These are phyloP conservation scores for Monosporascus sp. DNA, from an alignment of 2,329 filamentous ascomycete species.

Conservation along the genomic window DNA sequence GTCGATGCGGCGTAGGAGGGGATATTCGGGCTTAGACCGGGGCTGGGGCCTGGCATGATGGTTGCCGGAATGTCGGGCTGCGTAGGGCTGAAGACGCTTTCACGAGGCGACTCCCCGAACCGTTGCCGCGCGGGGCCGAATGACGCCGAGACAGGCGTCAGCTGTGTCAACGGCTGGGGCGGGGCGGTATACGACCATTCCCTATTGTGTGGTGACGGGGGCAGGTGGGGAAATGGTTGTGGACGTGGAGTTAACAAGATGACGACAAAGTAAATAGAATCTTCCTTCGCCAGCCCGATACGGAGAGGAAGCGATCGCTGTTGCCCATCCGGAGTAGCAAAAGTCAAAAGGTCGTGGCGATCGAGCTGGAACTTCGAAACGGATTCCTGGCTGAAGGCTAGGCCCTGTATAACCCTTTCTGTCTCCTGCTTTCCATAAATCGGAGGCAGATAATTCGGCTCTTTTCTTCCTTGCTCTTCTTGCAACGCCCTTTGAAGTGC, in stretches of 20 bases:
- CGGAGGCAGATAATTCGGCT: slow-evolving; percentile 59
- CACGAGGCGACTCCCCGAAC: slow-evolving; percentile 27
- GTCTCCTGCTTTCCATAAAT: slow-evolving; percentile 53
- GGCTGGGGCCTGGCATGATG: slow-evolving; percentile 26
- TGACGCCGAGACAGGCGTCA: slow-evolving; percentile 40
- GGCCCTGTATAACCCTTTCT: slow-evolving; percentile 48
- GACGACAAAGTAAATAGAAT: slow-evolving; percentile 59
- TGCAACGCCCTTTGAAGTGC: slow-evolving; percentile 48
- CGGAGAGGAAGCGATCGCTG: slow-evolving; percentile 44
- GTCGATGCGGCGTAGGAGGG: slow-evolving; percentile 43
- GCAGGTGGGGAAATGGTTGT: slow-evolving; percentile 37
- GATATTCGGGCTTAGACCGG: slow-evolving; percentile 36
- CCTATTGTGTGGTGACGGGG: slow-evolving; percentile 39
- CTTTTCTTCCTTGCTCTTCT: slow-evolving; percentile 51
- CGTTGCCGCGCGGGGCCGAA: slow-evolving; percentile 42
- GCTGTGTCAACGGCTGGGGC: slow-evolving; percentile 36
- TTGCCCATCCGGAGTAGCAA: slow-evolving; percentile 47
- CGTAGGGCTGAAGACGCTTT: slow-evolving; percentile 27
- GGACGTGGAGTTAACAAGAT: slow-evolving; percentile 37
- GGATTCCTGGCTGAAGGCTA: slow-evolving; percentile 51
- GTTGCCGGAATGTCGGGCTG: slow-evolving; percentile 26
- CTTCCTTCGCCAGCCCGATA: slow-evolving; percentile 53
- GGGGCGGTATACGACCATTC: slow-evolving; percentile 40
- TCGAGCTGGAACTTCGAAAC: slow-evolving; percentile 47
- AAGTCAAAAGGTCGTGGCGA: slow-evolving; percentile 50